Evolutionary conservation across 768 basidiomycete species (phyloP), one percentile per base, ranked within the genome.

Genomic region (Tylopilus subfusipes): DNA sequence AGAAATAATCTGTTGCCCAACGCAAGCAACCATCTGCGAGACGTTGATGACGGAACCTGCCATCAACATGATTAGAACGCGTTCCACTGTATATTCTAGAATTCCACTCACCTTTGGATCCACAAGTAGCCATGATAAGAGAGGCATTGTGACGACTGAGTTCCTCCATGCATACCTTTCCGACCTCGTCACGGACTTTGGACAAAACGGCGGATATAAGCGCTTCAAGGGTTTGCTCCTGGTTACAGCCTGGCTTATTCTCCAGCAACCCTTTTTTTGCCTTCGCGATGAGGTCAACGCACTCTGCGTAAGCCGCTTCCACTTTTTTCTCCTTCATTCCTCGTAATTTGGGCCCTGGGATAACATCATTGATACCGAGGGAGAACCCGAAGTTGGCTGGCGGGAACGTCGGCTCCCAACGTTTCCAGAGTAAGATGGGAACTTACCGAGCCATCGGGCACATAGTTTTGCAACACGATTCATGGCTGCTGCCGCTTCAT

Each of bases 11-110:
- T 99, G 97, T 67, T 99, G 97, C 6, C 97, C 97, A 62, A 99
- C 97, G 82, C 96, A 98, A 66, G 96, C 97, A 50, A 98, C 96
- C 97, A 99, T 99, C 75, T 99, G 97, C 22, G 93, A 96, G 52
- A 99, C 97, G 72, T 99, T 99, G 74, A 99, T 96, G 58, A 93
- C 91, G 65, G 97, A 98, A 70, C 97, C 96, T 89, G 57, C n/a
- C 39, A n/a, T 30, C 10, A 42, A 54, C 38, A 50, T 56, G 19
- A 30, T 53, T 11, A 50, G 34, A 43, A 50, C n/a, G 48, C 12
- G 0, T 40, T 14, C 34, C 7, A 18, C 16, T 4, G 34, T 25
- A 53, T 21, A 50, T 31, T 30, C 50, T 47, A 27, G 8, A n/a
- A 11, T 25, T 52, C 42, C 19, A 59, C 72, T 44, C 52, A 90